Evolutionary conservation across 139 green algal genomes (phyloP), one percentile per base, ranked within the genome.

Genomic region (Gonium pectorale): DNA sequence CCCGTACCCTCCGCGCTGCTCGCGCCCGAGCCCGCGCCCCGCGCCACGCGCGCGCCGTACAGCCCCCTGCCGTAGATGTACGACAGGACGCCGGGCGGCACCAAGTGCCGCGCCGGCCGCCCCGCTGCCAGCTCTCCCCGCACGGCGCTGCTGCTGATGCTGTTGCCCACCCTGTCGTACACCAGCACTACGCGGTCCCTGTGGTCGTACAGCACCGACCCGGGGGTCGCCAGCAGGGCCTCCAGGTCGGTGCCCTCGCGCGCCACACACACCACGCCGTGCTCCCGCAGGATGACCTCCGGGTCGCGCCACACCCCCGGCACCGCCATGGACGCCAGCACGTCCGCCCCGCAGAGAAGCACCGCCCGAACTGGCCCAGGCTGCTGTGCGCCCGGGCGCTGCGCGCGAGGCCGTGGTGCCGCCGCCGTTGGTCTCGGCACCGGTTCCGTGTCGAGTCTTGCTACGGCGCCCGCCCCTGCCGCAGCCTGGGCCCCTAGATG

Each of bases 251-350:
- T 89, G 33, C 88, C 88, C 7, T 69, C 43, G 60, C 92, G 90
- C 6, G 68, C 69, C 15, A 95, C 87, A 67, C 86, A 92, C 40
- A 93, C 91, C 29, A 93, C 88, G 9, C 93, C 93, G 67, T 94
- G 86, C 13, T 94, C 80, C 2, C 49, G 27, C 51, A 95, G 67
- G 43, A 95, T 91, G 7, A 66, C 59, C 4, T 88, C 77, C 8
- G 95, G 86, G 43, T 96, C 89, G 31, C 83, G 62, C 94, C 94
- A 97, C 19, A 97, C 92, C 21, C 93, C 93, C 35, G 95, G 94
- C 41, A 63, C 33, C 6, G 71, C 74, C 64, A 97, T 95, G 13
- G 88, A 94, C 41, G 94, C 90, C 51, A 97, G 52, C 66, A 97
- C 75, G 79, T 97, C 94, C 13, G 90, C 91, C 21, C 94, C 94